phyloP scores from a whole-genome alignment of 768 basidiomycete species.

The Auricularia auricula-judae region DNA sequence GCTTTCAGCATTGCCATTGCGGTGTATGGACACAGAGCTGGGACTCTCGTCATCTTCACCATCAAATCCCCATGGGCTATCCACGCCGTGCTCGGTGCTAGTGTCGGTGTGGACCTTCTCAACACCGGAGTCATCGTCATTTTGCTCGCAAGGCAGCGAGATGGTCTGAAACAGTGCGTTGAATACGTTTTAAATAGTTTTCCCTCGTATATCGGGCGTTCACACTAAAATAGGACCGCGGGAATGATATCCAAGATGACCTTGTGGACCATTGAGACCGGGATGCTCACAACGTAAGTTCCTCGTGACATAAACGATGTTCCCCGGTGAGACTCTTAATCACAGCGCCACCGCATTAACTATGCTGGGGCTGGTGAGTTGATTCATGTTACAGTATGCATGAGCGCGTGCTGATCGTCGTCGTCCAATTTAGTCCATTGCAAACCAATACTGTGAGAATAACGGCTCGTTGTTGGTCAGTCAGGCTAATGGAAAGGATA shows the following conservation, averaged over 20 bases:
- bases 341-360: not conserved
- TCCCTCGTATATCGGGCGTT: not conserved
- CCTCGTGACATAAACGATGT: not conserved
- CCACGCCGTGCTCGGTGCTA: not conserved
- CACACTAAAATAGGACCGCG: not conserved
- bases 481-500: no score
- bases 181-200: not conserved
- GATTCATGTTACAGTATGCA: not conserved
- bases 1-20: not conserved
- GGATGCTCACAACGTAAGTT: not conserved
- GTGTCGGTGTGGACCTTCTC: not conserved
- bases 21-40: not conserved
- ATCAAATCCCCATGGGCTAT: not conserved
- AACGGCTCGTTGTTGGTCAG: not conserved
- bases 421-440: not conserved
- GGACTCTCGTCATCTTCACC: not conserved
- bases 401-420: not conserved
- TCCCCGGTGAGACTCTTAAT: not conserved
- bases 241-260: not conserved
- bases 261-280: not conserved
- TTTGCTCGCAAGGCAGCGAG: not conserved
- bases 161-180: not conserved
- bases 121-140: not conserved
- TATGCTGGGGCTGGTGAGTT: not conserved
- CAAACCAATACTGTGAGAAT: not conserved